A percentile compares a stretch with the other conserved stretches of the same genome.
Evolutionary conservation across 306 rosid genomes (phyloP).

Genomic region (Mimosa bimucronata): DNA sequence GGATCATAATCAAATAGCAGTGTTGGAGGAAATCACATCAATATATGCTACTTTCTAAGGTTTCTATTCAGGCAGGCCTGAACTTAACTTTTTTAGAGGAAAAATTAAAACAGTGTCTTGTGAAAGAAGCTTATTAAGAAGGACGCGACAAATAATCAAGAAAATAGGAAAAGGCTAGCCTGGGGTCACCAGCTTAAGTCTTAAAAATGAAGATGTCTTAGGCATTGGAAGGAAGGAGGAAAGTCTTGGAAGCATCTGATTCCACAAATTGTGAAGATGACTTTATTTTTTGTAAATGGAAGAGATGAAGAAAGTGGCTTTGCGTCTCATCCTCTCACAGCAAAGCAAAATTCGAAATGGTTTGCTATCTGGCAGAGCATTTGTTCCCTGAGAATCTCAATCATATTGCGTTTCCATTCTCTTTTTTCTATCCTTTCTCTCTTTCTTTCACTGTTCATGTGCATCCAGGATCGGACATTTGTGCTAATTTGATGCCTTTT

Average conservation of each 20-base stretch:
- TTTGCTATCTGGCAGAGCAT: slow-evolving; percentile 51
- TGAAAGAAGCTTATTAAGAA: neutral
- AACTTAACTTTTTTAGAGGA: neutral
- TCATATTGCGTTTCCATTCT: slow-evolving; percentile 41
- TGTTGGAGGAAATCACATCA: neutral
- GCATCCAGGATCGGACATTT: slow-evolving; percentile 1
- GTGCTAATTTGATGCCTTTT: slow-evolving; percentile 25
- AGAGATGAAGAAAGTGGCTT: slow-evolving; percentile 56
- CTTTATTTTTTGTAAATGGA: slow-evolving; percentile 35
- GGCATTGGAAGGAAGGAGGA: slow-evolving; percentile 36
- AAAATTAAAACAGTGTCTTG: neutral
- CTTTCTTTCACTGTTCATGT: slow-evolving; percentile 25
- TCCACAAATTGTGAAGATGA: slow-evolving; percentile 45
- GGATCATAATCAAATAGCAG: neutral
- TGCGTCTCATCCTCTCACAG: slow-evolving; percentile 49
- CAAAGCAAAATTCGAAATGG: slow-evolving; percentile 58
- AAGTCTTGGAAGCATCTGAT: slow-evolving; percentile 69
- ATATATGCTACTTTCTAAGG: neutral
- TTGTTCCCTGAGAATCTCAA: slow-evolving; percentile 60
- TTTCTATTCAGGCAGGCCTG: neutral
- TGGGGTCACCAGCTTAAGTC: neutral
- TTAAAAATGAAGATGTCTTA: slow-evolving; percentile 27
- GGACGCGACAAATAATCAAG: neutral
- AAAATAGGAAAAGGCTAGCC: neutral
- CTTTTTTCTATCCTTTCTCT: slow-evolving; percentile 28